These are phyloP conservation scores for Delonix regia DNA, from an alignment of 306 rosid genomes.

Conservation along the genomic window DNA sequence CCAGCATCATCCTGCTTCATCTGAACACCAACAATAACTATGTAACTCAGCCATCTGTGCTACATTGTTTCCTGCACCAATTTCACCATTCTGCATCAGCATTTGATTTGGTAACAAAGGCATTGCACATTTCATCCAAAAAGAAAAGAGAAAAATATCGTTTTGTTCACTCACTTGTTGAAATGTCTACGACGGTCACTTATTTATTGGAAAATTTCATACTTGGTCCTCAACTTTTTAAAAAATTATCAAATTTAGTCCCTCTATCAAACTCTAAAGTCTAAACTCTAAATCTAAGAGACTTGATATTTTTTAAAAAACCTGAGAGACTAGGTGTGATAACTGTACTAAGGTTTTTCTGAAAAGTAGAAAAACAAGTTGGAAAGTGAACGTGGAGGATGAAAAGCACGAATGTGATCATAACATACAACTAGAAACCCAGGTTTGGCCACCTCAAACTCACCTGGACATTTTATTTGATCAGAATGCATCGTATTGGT, in stretches of 20 bases:
- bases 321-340: no score
- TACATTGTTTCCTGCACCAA: conserved; percentile 22
- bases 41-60: neutral
- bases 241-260: no score
- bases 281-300: no score
- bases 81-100: conserved; percentile 33
- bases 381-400: neutral
- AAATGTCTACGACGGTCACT: no score
- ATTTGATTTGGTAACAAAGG: neutral
- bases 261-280: no score
- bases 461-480: conserved; percentile 38
- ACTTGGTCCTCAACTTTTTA: no score
- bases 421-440: neutral
- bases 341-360: no score
- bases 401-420: neutral
- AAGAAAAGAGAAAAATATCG: no score
- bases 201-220: no score
- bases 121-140: neutral
- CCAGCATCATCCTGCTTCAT: neutral
- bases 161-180: no score
- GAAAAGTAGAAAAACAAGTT: no score
- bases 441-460: conserved; percentile 21
- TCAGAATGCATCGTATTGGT: conserved; percentile 84
- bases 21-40: neutral
- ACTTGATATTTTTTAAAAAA: no score